phyloP scores from a whole-genome alignment of 2,329 filamentous ascomycete genomes.

The Paecilomyces fulvus region DNA sequence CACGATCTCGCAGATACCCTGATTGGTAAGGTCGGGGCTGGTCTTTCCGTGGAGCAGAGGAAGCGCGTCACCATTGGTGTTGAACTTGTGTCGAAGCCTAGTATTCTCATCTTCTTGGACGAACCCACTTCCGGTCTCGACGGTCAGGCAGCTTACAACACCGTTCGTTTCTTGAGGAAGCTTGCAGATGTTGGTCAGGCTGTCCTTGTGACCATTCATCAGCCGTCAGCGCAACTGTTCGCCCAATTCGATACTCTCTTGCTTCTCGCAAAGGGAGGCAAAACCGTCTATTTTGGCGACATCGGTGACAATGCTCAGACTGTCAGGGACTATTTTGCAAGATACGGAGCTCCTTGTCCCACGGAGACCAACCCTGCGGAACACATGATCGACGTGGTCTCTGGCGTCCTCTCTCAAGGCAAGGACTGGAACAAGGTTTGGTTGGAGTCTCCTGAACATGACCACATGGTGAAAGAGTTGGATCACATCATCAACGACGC shows the following conservation, averaged over 20 bases:
- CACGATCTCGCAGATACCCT: constrained; percentile 57
- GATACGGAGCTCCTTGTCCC: constrained; percentile 56
- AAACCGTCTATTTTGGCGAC: constrained; percentile 61
- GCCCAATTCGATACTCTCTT: constrained; percentile 64
- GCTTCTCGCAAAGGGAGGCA: constrained; percentile 57
- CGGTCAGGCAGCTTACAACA: constrained; percentile 57
- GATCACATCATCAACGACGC: constrained; percentile 49
- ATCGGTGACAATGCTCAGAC: constrained; percentile 57
- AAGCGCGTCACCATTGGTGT: constrained; percentile 66
- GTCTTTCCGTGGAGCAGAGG: constrained; percentile 54
- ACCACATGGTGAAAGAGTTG: constrained; percentile 53
- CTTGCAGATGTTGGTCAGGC: constrained; percentile 57
- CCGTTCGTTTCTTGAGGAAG: constrained; percentile 58
- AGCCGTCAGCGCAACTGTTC: constrained; percentile 58
- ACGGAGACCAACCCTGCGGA: constrained; percentile 53
- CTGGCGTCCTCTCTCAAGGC: constrained; percentile 41
- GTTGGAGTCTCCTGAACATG: constrained; percentile 54
- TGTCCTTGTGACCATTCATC: constrained; percentile 63
- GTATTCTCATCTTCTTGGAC: constrained; percentile 59
- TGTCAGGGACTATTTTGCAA: constrained; percentile 58
- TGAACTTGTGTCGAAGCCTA: constrained; percentile 60
- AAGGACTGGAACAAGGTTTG: constrained; percentile 67
- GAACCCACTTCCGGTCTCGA: constrained; percentile 64
- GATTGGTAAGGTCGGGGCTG: constrained; percentile 38
- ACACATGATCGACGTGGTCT: constrained; percentile 44